These are phyloP conservation scores for Plasmodium gonderi DNA, from an alignment of 169 alveolate genomes.

Conservation along the genomic window DNA sequence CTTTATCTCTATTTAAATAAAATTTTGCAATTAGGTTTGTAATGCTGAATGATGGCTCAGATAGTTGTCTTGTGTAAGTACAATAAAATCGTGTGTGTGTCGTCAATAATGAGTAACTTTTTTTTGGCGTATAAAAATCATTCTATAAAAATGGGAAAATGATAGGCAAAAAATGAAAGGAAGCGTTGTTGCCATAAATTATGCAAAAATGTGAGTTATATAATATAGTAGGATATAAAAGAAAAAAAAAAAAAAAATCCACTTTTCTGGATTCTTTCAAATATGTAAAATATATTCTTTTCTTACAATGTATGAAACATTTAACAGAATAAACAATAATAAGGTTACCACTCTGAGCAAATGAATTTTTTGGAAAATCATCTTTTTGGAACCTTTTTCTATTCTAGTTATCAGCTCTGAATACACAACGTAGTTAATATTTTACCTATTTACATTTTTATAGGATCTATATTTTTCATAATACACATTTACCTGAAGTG, in stretches of 20 bases:
- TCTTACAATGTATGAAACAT: neutral
- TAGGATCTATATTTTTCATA: neutral
- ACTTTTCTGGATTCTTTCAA: neutral
- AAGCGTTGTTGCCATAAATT: neutral
- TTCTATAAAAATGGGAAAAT: neutral
- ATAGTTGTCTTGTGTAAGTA: neutral
- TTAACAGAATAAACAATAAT: neutral
- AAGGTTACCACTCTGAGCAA: neutral
- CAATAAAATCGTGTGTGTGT: neutral
- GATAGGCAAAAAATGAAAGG: neutral
- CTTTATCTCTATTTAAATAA: neutral
- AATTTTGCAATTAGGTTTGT: neutral
- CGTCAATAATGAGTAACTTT: neutral
- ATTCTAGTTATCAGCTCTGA: neutral
- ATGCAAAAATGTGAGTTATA: neutral
- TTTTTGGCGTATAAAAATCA: neutral
- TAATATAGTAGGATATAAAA: neutral
- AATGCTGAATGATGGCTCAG: neutral
- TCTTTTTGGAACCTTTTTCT: neutral
- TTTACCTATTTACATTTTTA: neutral
- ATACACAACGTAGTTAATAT: neutral
- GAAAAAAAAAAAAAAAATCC: neutral
- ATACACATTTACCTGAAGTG: neutral
- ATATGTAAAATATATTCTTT: neutral
- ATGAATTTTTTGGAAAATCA: neutral